Evolutionary conservation across 2,329 filamentous ascomycete species (phyloP), one percentile per base, ranked within the genome.

Genomic region (Hymenoscyphus salicellus): DNA sequence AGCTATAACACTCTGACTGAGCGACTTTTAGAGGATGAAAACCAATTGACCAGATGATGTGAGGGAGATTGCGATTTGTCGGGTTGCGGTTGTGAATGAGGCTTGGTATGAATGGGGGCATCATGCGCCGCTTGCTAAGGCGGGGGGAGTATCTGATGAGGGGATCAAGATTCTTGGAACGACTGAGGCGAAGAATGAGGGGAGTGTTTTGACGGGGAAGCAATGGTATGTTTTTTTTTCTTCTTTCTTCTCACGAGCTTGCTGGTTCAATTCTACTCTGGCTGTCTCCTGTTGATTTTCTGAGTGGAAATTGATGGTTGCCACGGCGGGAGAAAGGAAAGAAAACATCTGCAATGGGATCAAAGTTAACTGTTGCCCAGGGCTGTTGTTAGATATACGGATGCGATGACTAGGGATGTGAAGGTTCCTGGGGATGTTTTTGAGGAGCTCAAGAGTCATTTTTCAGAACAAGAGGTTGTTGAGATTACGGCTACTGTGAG

Each of bases 31-130:
- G 28, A 83, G 86, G 68, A 86, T 84, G 52, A 78, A 78, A 68
- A 84, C 84, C 2, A 68, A 67, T 3, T 72, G 89, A 5, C 62
- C 77, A 3, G 82, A 80, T 58, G 82, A 84, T 70, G 74, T 92
- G 61, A 87, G 90, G 69, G 92, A 96, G 80, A 81, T 93, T 20
- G 89, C 90, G 69, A 93, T 96, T 71, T 92, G 87, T 72, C 85
- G 92, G 58, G 90, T 96, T 16, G 92, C 92, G 14, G 87, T 89
- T 17, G 84, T 92, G 72, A 96, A 96, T 77, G 78, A 83, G 20
- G 92, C 92, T 1, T 92, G 89, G 87, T 96, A 93, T 77, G 92
- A 96, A 77, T 96, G 91, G 92, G 84, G 80, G 41, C 86, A 91
- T 62, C 92, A 96, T 75, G 88, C 87, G 20, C 91, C 91, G 14